Evolutionary conservation across 1,284 basidiomycete genomes (phyloP), one percentile per base, ranked within the genome.

Genomic region (Singerocomus inundabilis): DNA sequence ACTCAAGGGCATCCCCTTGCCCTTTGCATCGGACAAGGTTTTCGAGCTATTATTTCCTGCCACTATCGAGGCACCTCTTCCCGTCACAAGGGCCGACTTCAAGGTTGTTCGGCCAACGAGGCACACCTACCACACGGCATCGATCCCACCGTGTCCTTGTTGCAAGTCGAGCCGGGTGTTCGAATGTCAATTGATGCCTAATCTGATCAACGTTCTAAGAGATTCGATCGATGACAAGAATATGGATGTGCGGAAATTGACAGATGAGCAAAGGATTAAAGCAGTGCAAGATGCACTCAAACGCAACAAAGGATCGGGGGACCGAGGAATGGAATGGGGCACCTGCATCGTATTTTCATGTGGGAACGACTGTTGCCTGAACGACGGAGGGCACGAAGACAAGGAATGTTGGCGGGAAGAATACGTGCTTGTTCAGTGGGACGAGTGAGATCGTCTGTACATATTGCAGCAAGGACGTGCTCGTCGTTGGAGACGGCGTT

Each of bases 171-270:
- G 66, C 37, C 78, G 88, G 11, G 75, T 84, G 8, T 93, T 92
- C 66, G 91, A 93, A 63, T 90, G 85, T 58, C 91, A 93, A 63
- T 69, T 93, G 34, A 92, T 92, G 89, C 90, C 90, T 1, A 91
- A 92, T 64, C 70, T 93, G 39, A 89, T 92, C 66, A 90, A 88
- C 51, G 70, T 88, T 7, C 72, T 91, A 29, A 73, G 75, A 49
- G 51, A 54, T 35, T 46, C 62, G 35, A 36, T 41, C n/a, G 58
- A 58, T 33, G 60, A 61, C 29, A 58, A 61, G 29, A 55, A 59
- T 34, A 55, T 57, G 33, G 57, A 60, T 24, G 53, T 54, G 43
- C 68, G 68, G 46, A 72, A 71, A 51, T 51, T 76, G 58, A 76
- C 77, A 7, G 82, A 87, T 36, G 81, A 81, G 59, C 80, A 84